Conservation (phyloP, 148 eudicot species). For the Nyssa sinensis region DNA sequence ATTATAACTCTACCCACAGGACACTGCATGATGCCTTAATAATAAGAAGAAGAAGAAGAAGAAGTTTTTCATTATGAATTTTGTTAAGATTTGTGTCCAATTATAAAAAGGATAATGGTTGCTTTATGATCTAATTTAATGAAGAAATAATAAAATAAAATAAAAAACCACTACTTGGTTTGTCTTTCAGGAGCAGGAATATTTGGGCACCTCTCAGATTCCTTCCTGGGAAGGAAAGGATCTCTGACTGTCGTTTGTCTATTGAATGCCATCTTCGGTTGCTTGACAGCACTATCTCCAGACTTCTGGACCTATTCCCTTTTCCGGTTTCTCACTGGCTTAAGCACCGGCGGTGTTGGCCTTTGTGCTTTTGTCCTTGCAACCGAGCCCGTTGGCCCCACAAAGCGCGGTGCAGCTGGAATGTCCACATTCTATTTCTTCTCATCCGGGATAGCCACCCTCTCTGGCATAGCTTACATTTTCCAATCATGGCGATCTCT, state of each 20-base stretch:
- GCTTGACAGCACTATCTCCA: slow-evolving; percentile 60
- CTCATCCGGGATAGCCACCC: slow-evolving; percentile 63
- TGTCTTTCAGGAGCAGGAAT: slow-evolving; percentile 88
- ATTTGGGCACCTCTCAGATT: slow-evolving; percentile 86
- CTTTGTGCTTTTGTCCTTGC: slow-evolving; percentile 79
- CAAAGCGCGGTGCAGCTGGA: slow-evolving; percentile 72
- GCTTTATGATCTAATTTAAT: no score
- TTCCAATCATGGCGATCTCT: slow-evolving; percentile 71
- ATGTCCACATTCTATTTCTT: slow-evolving; percentile 96
- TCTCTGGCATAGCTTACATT: slow-evolving; percentile 62
- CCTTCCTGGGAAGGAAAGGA: slow-evolving; percentile 71
- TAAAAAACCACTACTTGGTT: no score
- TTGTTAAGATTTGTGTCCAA: no score
- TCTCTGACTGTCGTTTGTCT: slow-evolving; percentile 58
- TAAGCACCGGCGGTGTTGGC: slow-evolving; percentile 83
- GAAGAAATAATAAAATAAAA: no score
- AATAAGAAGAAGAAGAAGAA: no score
- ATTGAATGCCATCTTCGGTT: slow-evolving; percentile 60
- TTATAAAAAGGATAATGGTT: no score
- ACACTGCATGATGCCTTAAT: no score
- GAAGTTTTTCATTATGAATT: no score
- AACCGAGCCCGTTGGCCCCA: slow-evolving; percentile 80
- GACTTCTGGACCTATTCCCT: slow-evolving; percentile 46
- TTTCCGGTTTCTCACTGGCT: slow-evolving; percentile 64
- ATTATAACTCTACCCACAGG: no score